phyloP scores from a whole-genome alignment of 2,329 filamentous ascomycete genomes.

The Cladophialophora yegresii region DNA sequence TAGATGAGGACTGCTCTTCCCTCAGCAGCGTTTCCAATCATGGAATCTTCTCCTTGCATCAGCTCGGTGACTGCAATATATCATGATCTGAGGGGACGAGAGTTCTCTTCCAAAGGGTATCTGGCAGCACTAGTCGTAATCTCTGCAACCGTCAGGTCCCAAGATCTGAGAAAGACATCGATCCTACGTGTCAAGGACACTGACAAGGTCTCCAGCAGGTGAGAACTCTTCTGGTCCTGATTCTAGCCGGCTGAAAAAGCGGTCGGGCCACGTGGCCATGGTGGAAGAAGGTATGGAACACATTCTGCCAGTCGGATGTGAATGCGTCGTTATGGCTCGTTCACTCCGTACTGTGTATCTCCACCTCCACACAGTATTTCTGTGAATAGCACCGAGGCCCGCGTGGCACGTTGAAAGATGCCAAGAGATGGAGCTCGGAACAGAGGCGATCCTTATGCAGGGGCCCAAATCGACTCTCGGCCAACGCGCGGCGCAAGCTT shows the following conservation, averaged over 20 bases:
- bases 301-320: slow-evolving; percentile 2
- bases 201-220: slow-evolving; percentile 70
- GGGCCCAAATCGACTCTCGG: not conserved
- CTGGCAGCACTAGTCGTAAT: slow-evolving; percentile 61
- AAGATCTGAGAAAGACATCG: slow-evolving; percentile 37
- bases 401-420: too few relatives aligned
- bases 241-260: slow-evolving; percentile 77
- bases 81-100: slow-evolving; percentile 52
- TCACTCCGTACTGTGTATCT: not conserved
- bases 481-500: not conserved
- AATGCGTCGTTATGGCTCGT: not conserved
- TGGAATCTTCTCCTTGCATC: too few relatives aligned
- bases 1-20: too few relatives aligned
- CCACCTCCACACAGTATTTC: not conserved
- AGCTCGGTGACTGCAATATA: slow-evolving; percentile 53
- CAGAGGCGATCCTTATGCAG: slow-evolving; percentile 8
- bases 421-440: slow-evolving; percentile 11
- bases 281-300: slow-evolving; percentile 61
- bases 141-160: slow-evolving; percentile 53
- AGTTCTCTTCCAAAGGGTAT: slow-evolving; percentile 68
- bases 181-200: slow-evolving; percentile 18
- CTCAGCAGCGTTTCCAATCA: too few relatives aligned
- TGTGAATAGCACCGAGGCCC: too few relatives aligned
- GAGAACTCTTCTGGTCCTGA: slow-evolving; percentile 62
- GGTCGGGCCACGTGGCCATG: slow-evolving; percentile 69